phyloP scores from a whole-genome alignment of 2,329 filamentous ascomycete genomes.

The Pseudogymnoascus sp. region DNA sequence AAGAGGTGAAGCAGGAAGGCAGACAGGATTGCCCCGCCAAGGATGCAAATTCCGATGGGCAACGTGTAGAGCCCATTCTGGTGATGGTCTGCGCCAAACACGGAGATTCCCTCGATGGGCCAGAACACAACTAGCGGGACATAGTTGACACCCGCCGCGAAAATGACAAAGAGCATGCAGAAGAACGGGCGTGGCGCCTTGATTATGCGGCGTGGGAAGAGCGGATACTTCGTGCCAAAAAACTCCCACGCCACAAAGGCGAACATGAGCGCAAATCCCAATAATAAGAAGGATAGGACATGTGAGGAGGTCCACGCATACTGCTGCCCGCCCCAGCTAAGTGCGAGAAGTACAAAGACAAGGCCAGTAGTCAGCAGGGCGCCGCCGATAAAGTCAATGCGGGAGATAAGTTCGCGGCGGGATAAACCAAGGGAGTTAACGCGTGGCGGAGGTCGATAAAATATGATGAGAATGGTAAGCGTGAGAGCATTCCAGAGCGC shows the following conservation, averaged over 20 bases:
- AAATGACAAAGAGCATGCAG: conserved; percentile 21
- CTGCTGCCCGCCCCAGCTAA: conserved; percentile 38
- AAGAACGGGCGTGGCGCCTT: conserved; percentile 36
- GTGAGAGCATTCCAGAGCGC: conserved; percentile 36
- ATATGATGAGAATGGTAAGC: conserved; percentile 33
- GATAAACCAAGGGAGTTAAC: conserved; percentile 33
- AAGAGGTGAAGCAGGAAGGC: conserved; percentile 47
- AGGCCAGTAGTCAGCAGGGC: conserved; percentile 40
- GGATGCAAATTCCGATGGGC: conserved; percentile 54
- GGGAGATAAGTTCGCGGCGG: conserved; percentile 33
- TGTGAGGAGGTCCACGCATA: conserved; percentile 35
- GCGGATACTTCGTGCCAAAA: conserved; percentile 10
- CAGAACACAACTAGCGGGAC: conserved; percentile 41
- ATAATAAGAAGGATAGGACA: conserved; percentile 12
- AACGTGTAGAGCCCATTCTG: conserved; percentile 53
- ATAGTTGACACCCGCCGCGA: conserved; percentile 18
- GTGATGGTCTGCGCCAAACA: conserved; percentile 55
- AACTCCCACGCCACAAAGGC: conserved; percentile 22
- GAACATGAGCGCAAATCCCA: conserved; percentile 17
- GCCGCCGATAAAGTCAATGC: conserved; percentile 44
- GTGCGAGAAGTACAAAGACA: conserved; percentile 39
- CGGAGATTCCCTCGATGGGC: conserved; percentile 54
- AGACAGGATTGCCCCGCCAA: conserved; percentile 49
- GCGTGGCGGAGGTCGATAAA: conserved; percentile 39
- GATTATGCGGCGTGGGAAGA: conserved; percentile 31